Evolutionary conservation across 2,329 filamentous ascomycete genomes (phyloP), one percentile per base, ranked within the genome.

Genomic region (Clarireedia sp.): DNA sequence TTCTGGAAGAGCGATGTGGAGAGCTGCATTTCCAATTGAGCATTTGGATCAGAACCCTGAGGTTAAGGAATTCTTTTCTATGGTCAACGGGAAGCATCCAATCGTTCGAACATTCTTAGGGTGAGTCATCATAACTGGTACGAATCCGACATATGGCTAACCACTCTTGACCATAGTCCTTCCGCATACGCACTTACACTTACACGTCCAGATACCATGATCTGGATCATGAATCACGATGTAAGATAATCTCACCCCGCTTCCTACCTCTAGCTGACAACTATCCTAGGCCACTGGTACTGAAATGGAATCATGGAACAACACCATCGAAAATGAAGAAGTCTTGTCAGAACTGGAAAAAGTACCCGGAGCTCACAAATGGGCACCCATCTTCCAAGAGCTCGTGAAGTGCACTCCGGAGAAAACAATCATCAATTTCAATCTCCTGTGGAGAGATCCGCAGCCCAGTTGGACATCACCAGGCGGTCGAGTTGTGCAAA

Each of bases 271-370:
- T 12, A 14, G 12, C 29, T 14, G 9, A 33, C 57, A 5, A 63
- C 58, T 57, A 63, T 61, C 12, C 57, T 60, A 1, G 0, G 74
- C 80, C 56, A 79, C 80, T 65, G 71, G 72, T 38, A 76, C 76
- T 9, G 71, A 72, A 37, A 77, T 79, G 57, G 75, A 78, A 61
- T 74, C 71, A 19, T 76, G 73, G 73, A 72, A 71, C 8, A 56
- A 56, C 19, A 56, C 56, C 14, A 59, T 55, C 0, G 57, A 61
- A 16, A 26, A 60, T 2, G 56, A 59, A 40, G 62, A 66, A 24
- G 61, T 61, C 10, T 52, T 54, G n/a, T 56, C 66, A 64, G 56
- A 62, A 5, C 44, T 64, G 6, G 59, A 63, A 36, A 48, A 19
- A 17, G 19, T 48, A 4, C 14, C 33, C 6, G 63, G 59, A n/a